Base-by-base conservation (phyloP, 2,329 filamentous ascomycete species). In the Xylariales sp. region DNA sequence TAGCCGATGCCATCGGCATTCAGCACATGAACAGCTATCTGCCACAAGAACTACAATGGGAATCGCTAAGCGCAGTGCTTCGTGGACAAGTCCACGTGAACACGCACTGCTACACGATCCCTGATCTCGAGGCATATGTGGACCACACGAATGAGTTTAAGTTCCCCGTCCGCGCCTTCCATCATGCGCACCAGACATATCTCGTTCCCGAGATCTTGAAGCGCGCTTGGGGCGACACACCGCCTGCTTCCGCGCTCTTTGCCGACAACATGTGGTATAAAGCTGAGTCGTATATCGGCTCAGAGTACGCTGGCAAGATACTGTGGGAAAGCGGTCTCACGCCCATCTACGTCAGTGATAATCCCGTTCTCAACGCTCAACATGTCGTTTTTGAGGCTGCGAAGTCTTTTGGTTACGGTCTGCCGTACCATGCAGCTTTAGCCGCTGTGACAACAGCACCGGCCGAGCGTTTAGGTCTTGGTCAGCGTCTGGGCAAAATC, bases 211-310 rank as follows among this genome's bases (percentile, higher is more conserved):
- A 86, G 68, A 73, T 80, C 19, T 63, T 80, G 3, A 78, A 77
- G 52, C 68, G 75, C 36, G 71, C 72, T 1, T 80, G 69, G 62
- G 76, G 76, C 11, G 70, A 67, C 10, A 66, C 68, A 0, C 59
- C 73, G 12, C 76, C 73, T n/a, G 74, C 71, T 3, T 74, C 69
- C 12, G 82, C 76, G n/a, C 63, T 84, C 3, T 86, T 86, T 51
- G 81, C 82, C 8, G 81, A 86, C 53, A 84, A 81, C 55, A 84
- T 84, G 77, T 83, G 76, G 57, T 86, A 85, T 70, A 85, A 86
- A 61, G 69, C 74, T 1, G 83, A 86, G 61, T 66, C 80, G 0
- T 84, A 82, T 50, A 65, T 76, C 4, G 82, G 73, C 1, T 83
- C 79, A 9, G 78, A 84, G 55, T 76, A 76, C 45, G 81, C 82